These are phyloP conservation scores for Xylaria castorea DNA, from an alignment of 495 filamentous ascomycete genomes.

Conservation along the genomic window DNA sequence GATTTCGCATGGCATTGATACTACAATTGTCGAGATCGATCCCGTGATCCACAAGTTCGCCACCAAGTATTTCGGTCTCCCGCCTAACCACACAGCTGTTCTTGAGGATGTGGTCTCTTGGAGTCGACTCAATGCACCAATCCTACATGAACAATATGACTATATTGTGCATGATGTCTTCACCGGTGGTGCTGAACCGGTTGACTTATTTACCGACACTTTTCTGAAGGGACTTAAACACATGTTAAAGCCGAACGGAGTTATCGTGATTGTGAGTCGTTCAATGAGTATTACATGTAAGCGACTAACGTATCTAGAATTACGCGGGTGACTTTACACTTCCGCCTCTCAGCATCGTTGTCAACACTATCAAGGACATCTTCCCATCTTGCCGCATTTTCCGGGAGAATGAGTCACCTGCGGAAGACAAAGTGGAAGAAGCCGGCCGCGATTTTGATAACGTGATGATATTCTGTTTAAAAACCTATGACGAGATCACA, in stretches of 20 bases:
- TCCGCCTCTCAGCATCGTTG: constrained; percentile 70
- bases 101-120: constrained; percentile 84
- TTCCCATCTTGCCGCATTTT: constrained; percentile 86
- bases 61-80: constrained; percentile 79
- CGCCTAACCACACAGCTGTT: constrained; percentile 75
- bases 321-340: constrained; percentile 91
- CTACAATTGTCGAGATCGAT: constrained; percentile 93
- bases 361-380: constrained; percentile 72
- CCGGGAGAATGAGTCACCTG: constrained; percentile 69
- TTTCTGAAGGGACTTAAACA: constrained; percentile 72
- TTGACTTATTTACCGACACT: constrained; percentile 83
- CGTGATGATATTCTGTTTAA: constrained; percentile 80
- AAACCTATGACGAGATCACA: constrained; percentile 50
- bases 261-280: constrained; percentile 82
- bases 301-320: constrained; percentile 64
- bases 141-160: constrained; percentile 64
- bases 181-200: constrained; percentile 92
- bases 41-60: constrained; percentile 86
- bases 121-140: constrained; percentile 59
- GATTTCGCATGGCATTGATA: constrained; percentile 86
- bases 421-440: constrained; percentile 46
- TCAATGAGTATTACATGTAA: not conserved
- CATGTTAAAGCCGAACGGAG: constrained; percentile 77
- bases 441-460: constrained; percentile 80
- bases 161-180: constrained; percentile 99